phyloP scores from a whole-genome alignment of 2,329 filamentous ascomycete species.

The Cladosporium sp. region DNA sequence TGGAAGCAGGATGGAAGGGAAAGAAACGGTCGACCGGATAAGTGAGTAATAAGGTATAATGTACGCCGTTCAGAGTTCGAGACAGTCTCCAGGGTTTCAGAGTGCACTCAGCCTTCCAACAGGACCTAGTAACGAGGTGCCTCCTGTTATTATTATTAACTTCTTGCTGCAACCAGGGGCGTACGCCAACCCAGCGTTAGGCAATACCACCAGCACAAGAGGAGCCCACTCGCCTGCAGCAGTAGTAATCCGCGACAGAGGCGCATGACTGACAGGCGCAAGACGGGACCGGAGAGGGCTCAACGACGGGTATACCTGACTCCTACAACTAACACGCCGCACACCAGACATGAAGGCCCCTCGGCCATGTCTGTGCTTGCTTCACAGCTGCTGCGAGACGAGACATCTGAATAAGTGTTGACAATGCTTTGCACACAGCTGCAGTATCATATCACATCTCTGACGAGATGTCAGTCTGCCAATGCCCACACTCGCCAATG shows the following conservation, averaged over 20 bases:
- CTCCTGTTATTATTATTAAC: background rate
- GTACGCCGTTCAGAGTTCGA: constrained; percentile 1
- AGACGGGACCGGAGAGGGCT: background rate
- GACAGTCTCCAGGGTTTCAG: constrained; percentile 5
- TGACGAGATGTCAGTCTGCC: background rate
- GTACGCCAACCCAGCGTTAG: background rate
- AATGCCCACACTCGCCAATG: background rate
- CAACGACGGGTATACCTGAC: background rate
- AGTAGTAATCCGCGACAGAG: background rate
- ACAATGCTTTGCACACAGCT: background rate
- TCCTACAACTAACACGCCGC: background rate
- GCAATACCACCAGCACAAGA: background rate
- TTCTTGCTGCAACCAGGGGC: background rate
- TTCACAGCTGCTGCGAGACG: background rate
- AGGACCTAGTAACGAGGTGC: background rate
- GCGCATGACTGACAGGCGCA: constrained; percentile 4
- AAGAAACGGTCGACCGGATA: background rate
- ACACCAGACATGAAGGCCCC: background rate
- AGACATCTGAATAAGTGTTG: background rate
- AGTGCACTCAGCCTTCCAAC: background rate
- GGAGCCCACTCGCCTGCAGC: constrained; percentile 2
- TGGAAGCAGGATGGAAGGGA: constrained; percentile 5
- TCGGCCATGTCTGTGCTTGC: background rate
- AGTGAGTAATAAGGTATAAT: background rate
- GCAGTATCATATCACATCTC: background rate